Conservation (phyloP, 1,139 yeast species). For the Debaryomyces udenii region DNA sequence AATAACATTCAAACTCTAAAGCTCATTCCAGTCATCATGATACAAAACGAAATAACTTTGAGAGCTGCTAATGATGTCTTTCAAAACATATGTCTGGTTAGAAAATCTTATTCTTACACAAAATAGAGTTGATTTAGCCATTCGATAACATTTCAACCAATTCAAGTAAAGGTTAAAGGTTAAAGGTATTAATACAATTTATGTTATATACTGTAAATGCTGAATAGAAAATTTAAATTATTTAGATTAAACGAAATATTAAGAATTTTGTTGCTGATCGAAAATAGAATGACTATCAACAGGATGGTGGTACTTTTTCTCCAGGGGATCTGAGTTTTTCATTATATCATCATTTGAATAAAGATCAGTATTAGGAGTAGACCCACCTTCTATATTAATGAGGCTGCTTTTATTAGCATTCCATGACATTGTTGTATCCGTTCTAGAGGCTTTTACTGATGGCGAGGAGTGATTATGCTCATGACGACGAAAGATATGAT, state of each 20-base stretch:
- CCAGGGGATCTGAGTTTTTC: not conserved
- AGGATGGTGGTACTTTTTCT: constrained; percentile 4
- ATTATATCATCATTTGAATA: constrained; percentile 31
- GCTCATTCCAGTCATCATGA: too few relatives aligned
- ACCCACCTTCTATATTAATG: constrained; percentile 26
- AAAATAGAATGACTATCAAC: constrained; percentile 4
- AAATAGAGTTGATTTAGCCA: too few relatives aligned
- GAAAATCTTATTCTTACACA: too few relatives aligned
- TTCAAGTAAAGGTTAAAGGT: too few relatives aligned
- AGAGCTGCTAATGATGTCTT: too few relatives aligned
- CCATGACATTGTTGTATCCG: constrained; percentile 44
- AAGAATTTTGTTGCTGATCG: constrained; percentile 1
- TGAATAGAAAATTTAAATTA: too few relatives aligned
- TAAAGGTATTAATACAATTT: too few relatives aligned
- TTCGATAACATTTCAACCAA: too few relatives aligned
- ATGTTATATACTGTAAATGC: too few relatives aligned
- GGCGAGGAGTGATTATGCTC: constrained; percentile 29
- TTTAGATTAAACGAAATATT: not conserved
- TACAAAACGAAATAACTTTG: too few relatives aligned
- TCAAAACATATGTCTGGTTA: too few relatives aligned
- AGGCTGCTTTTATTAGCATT: constrained; percentile 19
- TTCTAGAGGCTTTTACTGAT: constrained; percentile 37
- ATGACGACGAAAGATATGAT: constrained; percentile 2
- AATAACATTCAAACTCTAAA: too few relatives aligned
- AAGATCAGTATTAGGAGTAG: constrained; percentile 40